phyloP scores from a whole-genome alignment of 2,329 filamentous ascomycete genomes.

The Colletotrichum lupini region DNA sequence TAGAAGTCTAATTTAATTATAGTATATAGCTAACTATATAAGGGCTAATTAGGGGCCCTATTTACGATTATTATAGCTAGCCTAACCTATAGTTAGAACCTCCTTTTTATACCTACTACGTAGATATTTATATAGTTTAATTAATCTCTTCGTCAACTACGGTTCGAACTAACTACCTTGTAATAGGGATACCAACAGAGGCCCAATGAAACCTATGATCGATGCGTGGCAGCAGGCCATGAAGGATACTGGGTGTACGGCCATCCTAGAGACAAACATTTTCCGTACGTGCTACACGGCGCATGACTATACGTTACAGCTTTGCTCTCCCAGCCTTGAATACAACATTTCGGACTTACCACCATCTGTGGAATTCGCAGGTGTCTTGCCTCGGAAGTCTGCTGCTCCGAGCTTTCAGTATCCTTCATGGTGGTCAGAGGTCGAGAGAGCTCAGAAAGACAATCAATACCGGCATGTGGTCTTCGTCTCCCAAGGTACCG shows the following conservation, averaged over 20 bases:
- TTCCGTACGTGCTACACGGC: constrained; percentile 23
- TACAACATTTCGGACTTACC: constrained; percentile 51
- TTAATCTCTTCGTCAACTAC: too few relatives aligned
- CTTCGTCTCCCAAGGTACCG: constrained; percentile 60
- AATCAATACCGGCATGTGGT: constrained; percentile 45
- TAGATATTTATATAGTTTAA: too few relatives aligned
- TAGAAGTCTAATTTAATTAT: too few relatives aligned
- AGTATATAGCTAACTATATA: too few relatives aligned
- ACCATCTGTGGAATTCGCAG: constrained; percentile 54
- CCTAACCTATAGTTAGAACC: too few relatives aligned
- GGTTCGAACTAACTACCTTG: too few relatives aligned
- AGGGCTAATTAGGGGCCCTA: too few relatives aligned
- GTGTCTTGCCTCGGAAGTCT: constrained; percentile 50
- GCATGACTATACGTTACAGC: constrained; percentile 48
- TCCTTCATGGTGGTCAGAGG: constrained; percentile 58
- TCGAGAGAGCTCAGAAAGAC: constrained; percentile 41
- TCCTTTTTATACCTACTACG: too few relatives aligned
- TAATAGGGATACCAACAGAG: too few relatives aligned
- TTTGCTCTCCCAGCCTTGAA: constrained; percentile 52
- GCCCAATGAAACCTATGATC: constrained; percentile 27
- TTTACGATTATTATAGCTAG: too few relatives aligned
- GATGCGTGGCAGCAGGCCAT: constrained; percentile 23
- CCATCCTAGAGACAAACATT: background rate
- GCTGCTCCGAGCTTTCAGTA: constrained; percentile 42
- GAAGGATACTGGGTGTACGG: constrained; percentile 15